Percentiles rank a stretch among this genome's conserved stretches.
Conservation (phyloP, 805 yeast genomes). For the Grigorovia transvaalensis region DNA sequence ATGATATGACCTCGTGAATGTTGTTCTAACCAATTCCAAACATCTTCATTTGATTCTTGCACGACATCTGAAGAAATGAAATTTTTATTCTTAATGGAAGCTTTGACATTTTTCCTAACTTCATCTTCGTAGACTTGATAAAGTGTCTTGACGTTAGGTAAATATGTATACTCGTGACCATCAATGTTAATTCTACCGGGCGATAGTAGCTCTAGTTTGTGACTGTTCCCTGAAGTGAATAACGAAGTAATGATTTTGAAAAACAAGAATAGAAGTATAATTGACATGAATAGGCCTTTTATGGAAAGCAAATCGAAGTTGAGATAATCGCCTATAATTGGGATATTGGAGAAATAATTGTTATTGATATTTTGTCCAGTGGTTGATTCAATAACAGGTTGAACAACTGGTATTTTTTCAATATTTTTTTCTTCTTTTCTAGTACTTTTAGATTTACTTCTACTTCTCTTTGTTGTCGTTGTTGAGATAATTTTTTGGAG, state of each 20-base stretch:
- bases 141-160: constrained; percentile 33
- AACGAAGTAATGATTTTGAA: constrained; percentile 7
- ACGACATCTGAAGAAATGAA: constrained; percentile 18
- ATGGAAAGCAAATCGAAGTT: constrained; percentile 15
- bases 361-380: neutral
- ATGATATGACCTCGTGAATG: neutral
- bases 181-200: constrained; percentile 27
- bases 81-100: constrained; percentile 3
- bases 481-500: constrained; percentile 23
- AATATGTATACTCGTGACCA: constrained; percentile 31
- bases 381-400: neutral
- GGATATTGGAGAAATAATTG: neutral
- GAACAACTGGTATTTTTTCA: neutral
- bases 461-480: constrained; percentile 3
- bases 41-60: constrained; percentile 43
- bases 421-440: neutral
- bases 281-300: constrained; percentile 6
- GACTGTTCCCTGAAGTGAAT: constrained; percentile 2
- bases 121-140: constrained; percentile 27
- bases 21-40: constrained; percentile 66
- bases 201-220: constrained; percentile 10
- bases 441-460: neutral
- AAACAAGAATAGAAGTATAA: constrained; percentile 4
- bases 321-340: constrained; percentile 4
- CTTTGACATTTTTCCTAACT: constrained; percentile 8